Evolutionary conservation across 2,329 filamentous ascomycete genomes (phyloP).

Genomic region (Byssochlamys sp.): DNA sequence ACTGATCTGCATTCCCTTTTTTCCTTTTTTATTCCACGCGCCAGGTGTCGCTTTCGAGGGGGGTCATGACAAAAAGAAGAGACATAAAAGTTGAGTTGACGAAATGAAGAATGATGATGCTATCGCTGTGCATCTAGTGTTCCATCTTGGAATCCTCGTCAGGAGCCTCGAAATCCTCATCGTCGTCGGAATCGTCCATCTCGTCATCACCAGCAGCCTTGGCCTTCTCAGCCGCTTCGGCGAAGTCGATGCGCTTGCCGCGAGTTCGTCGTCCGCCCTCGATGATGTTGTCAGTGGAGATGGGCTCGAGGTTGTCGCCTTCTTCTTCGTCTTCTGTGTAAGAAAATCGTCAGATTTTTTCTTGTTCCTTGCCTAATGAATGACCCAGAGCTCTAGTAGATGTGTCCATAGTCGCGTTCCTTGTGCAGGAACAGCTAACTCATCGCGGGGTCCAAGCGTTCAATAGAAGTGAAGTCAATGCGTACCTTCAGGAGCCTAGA

Average conservation of each 20-base stretch:
- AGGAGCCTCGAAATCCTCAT: conserved; percentile 29
- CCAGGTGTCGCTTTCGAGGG: not conserved
- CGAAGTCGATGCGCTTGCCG: conserved; percentile 84
- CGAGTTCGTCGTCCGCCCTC: conserved; percentile 70
- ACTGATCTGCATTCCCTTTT: conserved; percentile 5
- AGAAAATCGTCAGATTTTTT: not conserved
- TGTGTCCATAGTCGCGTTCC: not conserved
- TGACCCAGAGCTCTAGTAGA: not conserved
- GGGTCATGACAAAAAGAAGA: not conserved
- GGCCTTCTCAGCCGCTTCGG: conserved; percentile 74
- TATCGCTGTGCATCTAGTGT: conserved; percentile 21
- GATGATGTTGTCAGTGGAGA: conserved; percentile 83
- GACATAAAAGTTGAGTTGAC: not conserved
- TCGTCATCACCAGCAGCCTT: conserved; percentile 65
- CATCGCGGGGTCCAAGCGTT: not conserved
- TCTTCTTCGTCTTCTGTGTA: conserved; percentile 58
- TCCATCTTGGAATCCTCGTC: conserved; percentile 32
- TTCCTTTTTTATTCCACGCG: not conserved
- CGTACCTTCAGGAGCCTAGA: not conserved
- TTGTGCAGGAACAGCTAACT: not conserved
- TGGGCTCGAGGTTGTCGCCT: conserved; percentile 72
- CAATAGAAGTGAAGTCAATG: conserved; percentile 2
- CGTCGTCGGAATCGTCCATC: conserved; percentile 51
- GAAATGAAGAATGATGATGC: not conserved
- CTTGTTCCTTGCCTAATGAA: not conserved